These are phyloP conservation scores for Coleophoma eucalyptorum DNA, from an alignment of 2,329 filamentous ascomycete genomes.

Conservation along the genomic window DNA sequence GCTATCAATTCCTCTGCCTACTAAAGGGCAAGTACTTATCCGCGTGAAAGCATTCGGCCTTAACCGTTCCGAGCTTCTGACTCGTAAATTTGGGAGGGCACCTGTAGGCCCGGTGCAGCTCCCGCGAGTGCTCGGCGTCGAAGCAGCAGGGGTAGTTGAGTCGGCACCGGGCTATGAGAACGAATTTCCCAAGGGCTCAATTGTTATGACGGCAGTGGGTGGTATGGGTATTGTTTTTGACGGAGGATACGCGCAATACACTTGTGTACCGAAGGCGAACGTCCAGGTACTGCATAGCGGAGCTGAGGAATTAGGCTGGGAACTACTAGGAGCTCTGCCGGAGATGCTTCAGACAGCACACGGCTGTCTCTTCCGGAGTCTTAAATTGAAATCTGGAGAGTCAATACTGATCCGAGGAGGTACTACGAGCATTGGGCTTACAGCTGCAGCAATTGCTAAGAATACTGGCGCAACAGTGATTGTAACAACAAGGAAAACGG, in stretches of 20 bases:
- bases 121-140: slow-evolving; percentile 18
- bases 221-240: neutral
- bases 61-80: slow-evolving; percentile 75
- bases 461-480: slow-evolving; percentile 34
- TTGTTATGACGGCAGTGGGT: neutral
- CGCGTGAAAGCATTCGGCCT: slow-evolving; percentile 76
- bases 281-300: neutral
- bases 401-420: slow-evolving; percentile 42
- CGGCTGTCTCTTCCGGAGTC: slow-evolving; percentile 34
- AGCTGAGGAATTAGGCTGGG: neutral
- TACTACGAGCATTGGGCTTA: slow-evolving; percentile 42
- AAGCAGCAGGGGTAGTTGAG: slow-evolving; percentile 13
- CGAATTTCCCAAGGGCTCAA: slow-evolving; percentile 18
- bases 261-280: neutral
- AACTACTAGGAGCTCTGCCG: neutral
- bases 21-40: slow-evolving; percentile 68
- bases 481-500: slow-evolving; percentile 28
- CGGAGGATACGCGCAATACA: neutral
- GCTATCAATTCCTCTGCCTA: slow-evolving; percentile 15
- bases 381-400: slow-evolving; percentile 35
- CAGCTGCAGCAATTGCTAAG: slow-evolving; percentile 40
- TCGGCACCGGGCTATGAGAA: slow-evolving; percentile 1
- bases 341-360: slow-evolving; percentile 40
- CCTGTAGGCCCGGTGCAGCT: slow-evolving; percentile 8
- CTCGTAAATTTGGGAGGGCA: slow-evolving; percentile 15